Conservation (phyloP, 768 basidiomycete genomes). For the Panellus pusillus region DNA sequence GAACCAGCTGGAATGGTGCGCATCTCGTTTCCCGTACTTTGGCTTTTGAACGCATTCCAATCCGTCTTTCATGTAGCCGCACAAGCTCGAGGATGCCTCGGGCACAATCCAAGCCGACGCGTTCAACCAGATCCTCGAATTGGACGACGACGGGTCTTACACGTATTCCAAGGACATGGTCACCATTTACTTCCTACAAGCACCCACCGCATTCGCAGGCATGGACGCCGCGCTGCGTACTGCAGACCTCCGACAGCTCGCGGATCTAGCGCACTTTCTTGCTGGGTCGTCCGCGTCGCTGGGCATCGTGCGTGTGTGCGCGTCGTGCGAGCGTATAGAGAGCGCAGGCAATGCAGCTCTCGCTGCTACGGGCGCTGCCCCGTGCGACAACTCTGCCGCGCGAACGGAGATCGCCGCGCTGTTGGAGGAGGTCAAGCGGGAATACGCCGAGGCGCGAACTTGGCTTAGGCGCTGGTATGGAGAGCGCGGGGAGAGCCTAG, state of each 20-base stretch:
- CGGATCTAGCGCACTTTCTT: conserved; percentile 70
- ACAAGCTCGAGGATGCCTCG: neutral
- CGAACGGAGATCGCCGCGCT: conserved; percentile 45
- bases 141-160: conserved; percentile 53
- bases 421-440: conserved; percentile 45
- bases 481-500: conserved; percentile 3
- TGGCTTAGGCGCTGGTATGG: conserved; percentile 40
- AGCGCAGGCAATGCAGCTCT: conserved; percentile 46
- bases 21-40: too few species aligned
- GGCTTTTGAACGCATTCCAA: too few species aligned
- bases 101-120: conserved; percentile 57
- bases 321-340: conserved; percentile 68
- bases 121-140: conserved; percentile 69
- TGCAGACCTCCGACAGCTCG: conserved; percentile 52
- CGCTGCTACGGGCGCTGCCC: conserved; percentile 24
- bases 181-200: conserved; percentile 61
- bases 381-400: too few species aligned
- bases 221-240: conserved; percentile 64
- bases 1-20: too few species aligned
- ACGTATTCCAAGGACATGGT: conserved; percentile 62
- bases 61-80: neutral
- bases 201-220: conserved; percentile 50
- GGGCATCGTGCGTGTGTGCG: conserved; percentile 61
- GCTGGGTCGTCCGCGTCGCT: conserved; percentile 78
- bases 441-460: conserved; percentile 51